Evolutionary conservation across 2,329 filamentous ascomycete genomes (phyloP), one percentile per base, ranked within the genome.

Genomic region (Aspergillus piperis): DNA sequence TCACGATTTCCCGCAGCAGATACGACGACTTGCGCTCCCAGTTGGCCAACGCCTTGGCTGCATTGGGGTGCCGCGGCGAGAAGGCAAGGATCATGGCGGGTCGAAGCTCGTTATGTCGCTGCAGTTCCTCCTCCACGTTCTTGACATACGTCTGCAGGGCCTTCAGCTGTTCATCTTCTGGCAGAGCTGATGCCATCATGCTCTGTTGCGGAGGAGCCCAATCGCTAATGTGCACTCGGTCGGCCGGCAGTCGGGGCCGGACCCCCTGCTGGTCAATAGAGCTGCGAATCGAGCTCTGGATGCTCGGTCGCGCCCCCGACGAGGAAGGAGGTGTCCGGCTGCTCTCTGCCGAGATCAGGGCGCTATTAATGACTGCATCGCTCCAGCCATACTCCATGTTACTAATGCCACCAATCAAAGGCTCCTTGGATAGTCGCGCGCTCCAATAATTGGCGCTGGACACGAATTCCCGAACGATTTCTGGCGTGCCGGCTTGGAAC

Each of bases 311-410:
- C 39, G 78, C 74, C 11, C 72, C 74, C n/a, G 70, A 71, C 13
- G 75, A 63, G 58, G 70, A 70, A 6, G 70, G 66, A 57, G 73
- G 66, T 13, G 75, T 72, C 53, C 68, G 64, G 58, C 73, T 59
- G 59, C 66, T 66, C 50, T 81, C 75, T 67, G 86, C 62, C 53
- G 78, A 87, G 65, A 96, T 86, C 39, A 86, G 80, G 17, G 96
- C 91, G 66, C 90, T 90, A 65, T 86, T 86, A 69, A 97, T 88
- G 62, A 97, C 88, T 19, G 84, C 82, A 42, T 96, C 92, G 67
- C 92, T 91, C 95, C 95, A 99, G 56, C 95, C 95, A 71, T 97
- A 98, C 75, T 99, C 95, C 67, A 98, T 90, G 74, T 97, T 99
- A 77, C 91, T 96, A 68, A 99, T 90, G 59, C 93, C 94, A 59